Evolutionary conservation across 2,329 filamentous ascomycete species (phyloP), one percentile per base, ranked within the genome.

Genomic region (Venturia effusa): DNA sequence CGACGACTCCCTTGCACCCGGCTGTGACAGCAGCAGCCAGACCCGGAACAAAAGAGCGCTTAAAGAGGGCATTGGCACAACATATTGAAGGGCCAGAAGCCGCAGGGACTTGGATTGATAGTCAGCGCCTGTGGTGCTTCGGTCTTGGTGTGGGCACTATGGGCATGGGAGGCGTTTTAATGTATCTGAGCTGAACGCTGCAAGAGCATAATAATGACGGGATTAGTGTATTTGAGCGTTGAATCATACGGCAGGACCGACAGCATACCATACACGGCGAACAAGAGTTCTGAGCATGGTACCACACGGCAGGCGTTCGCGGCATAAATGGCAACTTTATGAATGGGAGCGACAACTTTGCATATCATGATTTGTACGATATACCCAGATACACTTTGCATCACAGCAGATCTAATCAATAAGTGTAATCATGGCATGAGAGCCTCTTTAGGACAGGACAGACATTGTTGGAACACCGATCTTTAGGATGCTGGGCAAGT

Each of bases 1-100:
- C 87, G 1, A 89, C 87, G 3, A 78, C 79, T 13, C 88, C 85
- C 0, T 77, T 90, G 66, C 86, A 88, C 69, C 84, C 86, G 0
- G 77, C 74, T 1, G 71, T 69, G 24, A 71, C 75, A 24, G 71
- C 72, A 3, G 74, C 74, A 3, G 67, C 72, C 4, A 79, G 74
- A 62, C 69, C 73, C n/a, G 76, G 75, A 64, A 32, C 34, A 13
- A 66, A 67, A 17, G 61, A 57, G 41, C 69, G 68, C 45, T 57
- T 63, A 37, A 73, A 71, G 54, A 66, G 65, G 32, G 64, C 65
- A 11, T 70, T 72, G 68, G 59, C 22, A 37, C 32, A 27, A 13
- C 69, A 77, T 4, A 77, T 77, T 3, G 62, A 77, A 30, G 75
- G 75, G 66, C 76, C 75, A 68, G 78, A 76, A 61, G 70, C 74